Evolutionary conservation across 176 grass and related monocot genomes (phyloP), one percentile per base, ranked within the genome.

Genomic region (Oropetium thomaeum): DNA sequence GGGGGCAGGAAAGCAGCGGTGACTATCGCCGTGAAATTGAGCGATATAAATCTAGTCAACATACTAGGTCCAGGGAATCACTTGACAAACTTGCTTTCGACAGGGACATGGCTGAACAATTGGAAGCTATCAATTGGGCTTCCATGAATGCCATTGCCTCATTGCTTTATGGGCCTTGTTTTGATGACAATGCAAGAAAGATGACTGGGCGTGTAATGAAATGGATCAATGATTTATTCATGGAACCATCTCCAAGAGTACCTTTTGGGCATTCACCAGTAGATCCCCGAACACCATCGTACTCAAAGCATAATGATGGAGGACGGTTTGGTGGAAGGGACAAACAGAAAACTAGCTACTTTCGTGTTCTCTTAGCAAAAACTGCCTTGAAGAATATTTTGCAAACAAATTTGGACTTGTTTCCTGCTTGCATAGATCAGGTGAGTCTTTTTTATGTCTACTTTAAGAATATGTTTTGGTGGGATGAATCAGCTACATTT

Each of bases 101-200:
- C 79, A 93, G 86, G 79, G 96, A 98, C 74, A 86, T 94, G 62
- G 59, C 86, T 62, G 91, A 98, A 71, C 96, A 98, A 77, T 78
- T 88, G 63, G 95, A 98, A 72, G 96, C 91, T 22, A 83, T 94
- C 65, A 92, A 98, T 32, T 98, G 96, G 96, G 90, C 89, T 73
- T 89, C 96, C 10, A 89, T 94, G 86, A 94, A 94, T 88, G 89
- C 96, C 15, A 90, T 98, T 84, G 84, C 96, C 59, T 94, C 96
- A 66, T 88, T 98, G 59, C 84, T 98, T 72, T 98, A 90, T 79
- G 96, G 91, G 17, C 87, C 96, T 76, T 98, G 91, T 79, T 98
- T 98, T 76, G 95, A 98, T 98, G 95, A 98, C 71, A 98, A 94
- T 84, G 81, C 91, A 34, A 98, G 96, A 81, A 98, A 98, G 69